Percentiles rank a stretch among this genome's conserved stretches.
Evolutionary conservation across 148 eudicot genomes (phyloP).

Genomic region (Simmondsia chinensis): DNA sequence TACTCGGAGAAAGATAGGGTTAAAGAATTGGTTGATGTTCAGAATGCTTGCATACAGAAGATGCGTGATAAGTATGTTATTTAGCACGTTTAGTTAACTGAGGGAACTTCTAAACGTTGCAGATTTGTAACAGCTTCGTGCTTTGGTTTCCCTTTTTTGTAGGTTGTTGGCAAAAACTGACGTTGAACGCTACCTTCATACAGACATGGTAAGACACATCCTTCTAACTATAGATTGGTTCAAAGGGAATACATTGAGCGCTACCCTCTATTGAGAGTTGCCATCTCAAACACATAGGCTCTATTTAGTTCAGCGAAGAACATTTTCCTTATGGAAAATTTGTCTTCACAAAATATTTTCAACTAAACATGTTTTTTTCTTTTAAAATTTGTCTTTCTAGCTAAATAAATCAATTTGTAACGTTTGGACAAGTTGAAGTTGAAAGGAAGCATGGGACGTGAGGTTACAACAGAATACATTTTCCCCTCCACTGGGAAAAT

Average conservation of each 20-base stretch:
- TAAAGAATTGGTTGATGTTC: slow-evolving; percentile 46
- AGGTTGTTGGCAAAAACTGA: slow-evolving; percentile 43
- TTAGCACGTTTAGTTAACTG: background rate
- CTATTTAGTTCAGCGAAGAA: no score
- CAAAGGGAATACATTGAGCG: no score
- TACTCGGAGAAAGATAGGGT: slow-evolving; percentile 54
- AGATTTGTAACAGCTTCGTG: slow-evolving; percentile 1
- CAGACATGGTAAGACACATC: slow-evolving; percentile 72
- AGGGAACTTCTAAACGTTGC: background rate
- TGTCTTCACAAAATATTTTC: no score
- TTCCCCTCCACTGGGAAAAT: no score
- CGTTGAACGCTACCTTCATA: slow-evolving; percentile 43
- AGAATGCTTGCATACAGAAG: slow-evolving; percentile 51
- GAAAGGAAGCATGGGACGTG: no score
- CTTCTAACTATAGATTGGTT: no score
- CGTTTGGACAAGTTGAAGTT: no score
- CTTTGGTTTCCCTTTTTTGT: background rate
- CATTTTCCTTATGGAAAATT: no score
- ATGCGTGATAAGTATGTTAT: slow-evolving; percentile 50
- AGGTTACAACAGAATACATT: no score
- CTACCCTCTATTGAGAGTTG: no score
- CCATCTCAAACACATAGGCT: no score
- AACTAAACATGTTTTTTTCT: background rate
- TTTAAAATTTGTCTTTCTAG: background rate
- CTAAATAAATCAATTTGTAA: no score